phyloP scores from a whole-genome alignment of 2,329 filamentous ascomycete genomes.

The Seiridium unicorne region DNA sequence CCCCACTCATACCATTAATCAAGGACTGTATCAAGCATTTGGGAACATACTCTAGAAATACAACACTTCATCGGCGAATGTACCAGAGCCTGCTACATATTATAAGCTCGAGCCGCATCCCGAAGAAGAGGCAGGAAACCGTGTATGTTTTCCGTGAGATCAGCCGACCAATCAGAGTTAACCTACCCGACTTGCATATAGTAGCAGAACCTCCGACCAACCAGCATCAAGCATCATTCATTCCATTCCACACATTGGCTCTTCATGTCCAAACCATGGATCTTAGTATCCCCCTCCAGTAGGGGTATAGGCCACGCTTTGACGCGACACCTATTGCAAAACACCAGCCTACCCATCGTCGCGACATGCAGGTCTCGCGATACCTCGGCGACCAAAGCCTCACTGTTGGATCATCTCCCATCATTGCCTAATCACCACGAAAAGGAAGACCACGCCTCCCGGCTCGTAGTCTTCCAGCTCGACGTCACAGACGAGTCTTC shows the following conservation, averaged over 20 bases:
- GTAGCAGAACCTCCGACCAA: neutral
- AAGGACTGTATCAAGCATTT: neutral
- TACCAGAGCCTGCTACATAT: neutral
- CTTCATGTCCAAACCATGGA: conserved; percentile 47
- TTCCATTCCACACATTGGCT: neutral
- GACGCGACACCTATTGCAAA: conserved; percentile 45
- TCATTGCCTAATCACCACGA: neutral
- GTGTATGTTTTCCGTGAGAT: too few relatives aligned
- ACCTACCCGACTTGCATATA: neutral
- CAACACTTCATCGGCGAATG: neutral
- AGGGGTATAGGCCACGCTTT: conserved; percentile 49
- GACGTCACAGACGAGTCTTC: conserved; percentile 60
- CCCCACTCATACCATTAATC: neutral
- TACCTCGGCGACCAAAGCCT: conserved; percentile 30
- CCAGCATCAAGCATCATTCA: neutral
- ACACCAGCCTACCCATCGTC: conserved; percentile 47
- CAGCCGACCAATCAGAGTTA: too few relatives aligned
- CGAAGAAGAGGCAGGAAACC: too few relatives aligned
- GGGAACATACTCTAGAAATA: neutral
- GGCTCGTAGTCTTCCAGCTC: conserved; percentile 28
- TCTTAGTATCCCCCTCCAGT: conserved; percentile 45
- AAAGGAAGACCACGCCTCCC: neutral
- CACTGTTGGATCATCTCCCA: conserved; percentile 24
- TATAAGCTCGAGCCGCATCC: neutral
- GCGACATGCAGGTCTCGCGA: conserved; percentile 38